Base-by-base conservation (phyloP, 306 rosid genomes). In the Inga laurina region DNA sequence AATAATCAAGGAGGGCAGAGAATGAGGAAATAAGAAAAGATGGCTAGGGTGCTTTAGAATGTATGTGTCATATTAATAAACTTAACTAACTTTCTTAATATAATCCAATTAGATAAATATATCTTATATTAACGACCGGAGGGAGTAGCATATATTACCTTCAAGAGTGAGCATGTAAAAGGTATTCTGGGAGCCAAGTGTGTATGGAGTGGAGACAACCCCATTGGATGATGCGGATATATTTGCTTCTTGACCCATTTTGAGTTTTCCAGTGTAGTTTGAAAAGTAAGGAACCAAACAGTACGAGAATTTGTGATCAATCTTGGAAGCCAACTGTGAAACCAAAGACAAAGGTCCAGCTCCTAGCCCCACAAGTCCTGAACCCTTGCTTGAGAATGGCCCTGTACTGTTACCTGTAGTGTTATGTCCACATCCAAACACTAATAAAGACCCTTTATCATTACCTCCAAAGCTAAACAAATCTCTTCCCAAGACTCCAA, bases 281-380 rank as follows among this genome's bases (percentile, higher is more conserved):
- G 69, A 21, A 5, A 15, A 65, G 4, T 1, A 51, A 15, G 80
- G 80, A 14, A 81, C 67, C 75, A 82, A 16, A 27, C 84, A 82
- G 24, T 82, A 82, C 0, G 80, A 82, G 45, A 82, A 82, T 75
- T 65, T 82, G 15, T 49, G 54, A 34, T 45, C 76, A 5, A 82
- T 65, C 18, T 35, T 11, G 16, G 37, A 14, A 16, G 75, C 80
- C 13, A 74, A 21, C 21, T 82, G 76, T 3, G 81, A 75, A 75
- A 75, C 37, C 1, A 75, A 66, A 8, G 85, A 82, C 59, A 74
- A 51, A 22, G 69, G 35, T 44, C 85, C 85, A 35, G 24, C 32
- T 4, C 81, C 85, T 22, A 82, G 85, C 22, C 85, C 85, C 44
- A 75, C 59, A 9, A 75, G 14, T 8, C 85, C 85, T 15, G 75